Conservation (phyloP, 202 grass and related monocot species). For the Carex arenaria region DNA sequence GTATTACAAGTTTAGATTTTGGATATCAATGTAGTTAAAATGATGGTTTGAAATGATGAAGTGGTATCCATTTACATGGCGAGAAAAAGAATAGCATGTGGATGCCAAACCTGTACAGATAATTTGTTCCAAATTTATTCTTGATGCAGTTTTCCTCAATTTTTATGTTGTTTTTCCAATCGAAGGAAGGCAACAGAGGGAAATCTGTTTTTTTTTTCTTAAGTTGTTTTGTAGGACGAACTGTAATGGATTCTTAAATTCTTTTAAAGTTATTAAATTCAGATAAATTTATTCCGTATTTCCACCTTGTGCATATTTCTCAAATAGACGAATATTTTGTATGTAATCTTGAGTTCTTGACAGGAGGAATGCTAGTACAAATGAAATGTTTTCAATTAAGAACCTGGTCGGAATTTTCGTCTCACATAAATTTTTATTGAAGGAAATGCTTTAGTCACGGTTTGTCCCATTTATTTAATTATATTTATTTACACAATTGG, state of each 20-base stretch:
- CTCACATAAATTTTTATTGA: background rate
- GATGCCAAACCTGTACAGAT: constrained; percentile 30
- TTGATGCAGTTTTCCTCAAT: constrained; percentile 9
- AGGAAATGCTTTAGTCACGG: background rate
- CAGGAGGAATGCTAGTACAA: background rate
- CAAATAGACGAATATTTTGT: background rate
- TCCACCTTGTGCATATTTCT: background rate
- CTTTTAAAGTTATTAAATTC: constrained; percentile 26
- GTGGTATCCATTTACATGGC: constrained; percentile 13
- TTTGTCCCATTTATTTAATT: no score
- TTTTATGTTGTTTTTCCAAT: constrained; percentile 10
- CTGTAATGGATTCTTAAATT: constrained; percentile 24
- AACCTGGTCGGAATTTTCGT: background rate
- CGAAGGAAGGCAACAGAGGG: background rate
- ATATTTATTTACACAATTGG: no score
- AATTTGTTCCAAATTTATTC: constrained; percentile 27
- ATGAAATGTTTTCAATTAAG: background rate
- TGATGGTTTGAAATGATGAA: constrained; percentile 22
- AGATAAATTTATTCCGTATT: constrained; percentile 20
- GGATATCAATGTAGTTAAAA: constrained; percentile 28
- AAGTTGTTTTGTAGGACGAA: constrained; percentile 7
- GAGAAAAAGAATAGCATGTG: constrained; percentile 13
- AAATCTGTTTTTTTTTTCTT: background rate
- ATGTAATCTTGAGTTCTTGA: background rate
- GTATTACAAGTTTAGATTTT: constrained; percentile 25